Percentiles rank a stretch among this genome's conserved stretches.
Evolutionary conservation across 805 yeast species (phyloP).

Genomic region (Tetrapisispora nanseiensis): DNA sequence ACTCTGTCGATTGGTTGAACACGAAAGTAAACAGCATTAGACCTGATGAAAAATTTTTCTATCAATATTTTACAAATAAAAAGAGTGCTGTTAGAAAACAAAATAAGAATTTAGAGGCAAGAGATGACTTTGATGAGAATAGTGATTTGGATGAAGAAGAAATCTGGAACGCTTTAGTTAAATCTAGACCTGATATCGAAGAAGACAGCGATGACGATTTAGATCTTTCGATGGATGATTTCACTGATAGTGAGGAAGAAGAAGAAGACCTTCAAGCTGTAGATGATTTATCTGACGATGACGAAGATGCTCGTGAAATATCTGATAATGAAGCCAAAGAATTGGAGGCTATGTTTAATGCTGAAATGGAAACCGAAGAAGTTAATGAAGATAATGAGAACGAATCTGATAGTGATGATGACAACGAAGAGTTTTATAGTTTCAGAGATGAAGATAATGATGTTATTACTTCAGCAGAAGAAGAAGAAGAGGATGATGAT

Average conservation of each 20-base stretch:
- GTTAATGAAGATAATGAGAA: conserved; percentile 31
- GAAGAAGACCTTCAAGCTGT: conserved; percentile 26
- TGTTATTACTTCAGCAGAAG: conserved; percentile 9
- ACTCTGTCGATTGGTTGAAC: conserved; percentile 74
- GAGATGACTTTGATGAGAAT: conserved; percentile 29
- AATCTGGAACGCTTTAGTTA: conserved; percentile 71
- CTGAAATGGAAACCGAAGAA: conserved; percentile 25
- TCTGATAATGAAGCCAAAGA: conserved; percentile 13
- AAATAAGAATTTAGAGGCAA: conserved; percentile 23
- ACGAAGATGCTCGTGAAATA: conserved; percentile 17
- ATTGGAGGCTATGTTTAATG: conserved; percentile 13
- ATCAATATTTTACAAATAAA: conserved; percentile 68
- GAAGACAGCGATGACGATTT: conserved; percentile 37
- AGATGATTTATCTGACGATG: conserved; percentile 14
- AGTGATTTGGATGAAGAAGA: conserved; percentile 55
- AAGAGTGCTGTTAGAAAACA: conserved; percentile 31
- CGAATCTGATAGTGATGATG: conserved; percentile 25
- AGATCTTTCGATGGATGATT: conserved; percentile 28
- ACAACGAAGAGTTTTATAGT: conserved; percentile 29
- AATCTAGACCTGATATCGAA: conserved; percentile 64
- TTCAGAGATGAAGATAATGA: conserved; percentile 23
- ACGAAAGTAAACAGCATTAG: conserved; percentile 54
- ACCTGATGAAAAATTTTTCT: conserved; percentile 84
- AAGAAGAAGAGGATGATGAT: conserved; percentile 19
- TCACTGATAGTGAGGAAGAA: conserved; percentile 17